Evolutionary conservation across 2,329 filamentous ascomycete genomes (phyloP), one percentile per base, ranked within the genome.

Genomic region (Hypoxylon sp.): DNA sequence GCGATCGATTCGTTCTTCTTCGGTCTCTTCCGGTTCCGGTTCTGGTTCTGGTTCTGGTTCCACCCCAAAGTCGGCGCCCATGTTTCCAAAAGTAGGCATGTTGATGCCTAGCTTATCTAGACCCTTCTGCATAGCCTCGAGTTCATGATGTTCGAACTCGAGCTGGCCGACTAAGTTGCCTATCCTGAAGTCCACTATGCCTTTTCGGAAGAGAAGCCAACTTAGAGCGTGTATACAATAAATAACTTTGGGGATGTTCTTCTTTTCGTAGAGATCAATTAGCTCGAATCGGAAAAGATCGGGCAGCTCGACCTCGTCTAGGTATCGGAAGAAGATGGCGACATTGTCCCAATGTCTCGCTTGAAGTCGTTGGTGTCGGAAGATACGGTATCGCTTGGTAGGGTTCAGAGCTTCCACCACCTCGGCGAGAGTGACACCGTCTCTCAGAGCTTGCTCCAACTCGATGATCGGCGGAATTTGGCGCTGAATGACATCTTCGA

Each of bases 171-270:
- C 93, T 44, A 99, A 84, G 73, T 99, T 99, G 15, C 94, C 95
- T 73, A 99, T 99, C 7, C 94, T 89, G 77, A 99, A 98, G 74
- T 94, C 91, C 39, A 98, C 91, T 66, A 98, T 93, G 1, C 95
- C 94, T 76, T 97, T 95, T 50, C 95, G 90, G 78, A 92, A 97
- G 10, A 99, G 84, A n/a, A 99, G 84, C 93, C 94, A 99, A 76
- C 94, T 98, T 17, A 99, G 82, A 0, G 95, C 95, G 73, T 99
- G 95, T 54, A 99, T 95, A 75, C 95, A 99, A 80, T 99, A 97
- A 65, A 99, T 99, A 75, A 98, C 96, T 78, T 98, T 99, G 3
- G 95, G 95, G 1, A 98, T 96, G 73, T 99, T 99, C 80, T 99
- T 99, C 83, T 98, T 99, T 79, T 99, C 96, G 81, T 99, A 99